phyloP scores from a whole-genome alignment of 352 stramenopile species.

The Stephanocyclus meneghinianus region DNA sequence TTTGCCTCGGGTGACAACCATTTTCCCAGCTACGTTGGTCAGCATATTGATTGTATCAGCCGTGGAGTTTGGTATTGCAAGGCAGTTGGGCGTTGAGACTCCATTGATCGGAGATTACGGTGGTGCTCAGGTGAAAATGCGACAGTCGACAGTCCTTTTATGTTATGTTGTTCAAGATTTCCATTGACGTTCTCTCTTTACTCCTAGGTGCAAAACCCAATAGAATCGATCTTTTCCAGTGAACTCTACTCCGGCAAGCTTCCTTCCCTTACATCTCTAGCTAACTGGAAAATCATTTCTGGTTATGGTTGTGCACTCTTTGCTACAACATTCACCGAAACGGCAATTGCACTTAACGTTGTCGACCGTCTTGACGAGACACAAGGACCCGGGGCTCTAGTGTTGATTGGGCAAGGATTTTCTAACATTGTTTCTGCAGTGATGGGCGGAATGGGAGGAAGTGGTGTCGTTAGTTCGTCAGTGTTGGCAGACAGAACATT shows the following conservation, averaged over 20 bases:
- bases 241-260: constrained; percentile 37
- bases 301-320: constrained; percentile 86
- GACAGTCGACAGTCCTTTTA: neutral
- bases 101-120: constrained; percentile 54
- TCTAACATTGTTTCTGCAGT: constrained; percentile 49
- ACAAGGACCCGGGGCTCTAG: constrained; percentile 25
- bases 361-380: constrained; percentile 37
- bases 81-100: constrained; percentile 45
- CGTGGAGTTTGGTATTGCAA: constrained; percentile 86
- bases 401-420: constrained; percentile 48
- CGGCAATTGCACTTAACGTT: constrained; percentile 48
- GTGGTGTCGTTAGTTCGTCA: constrained; percentile 34
- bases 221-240: constrained; percentile 31
- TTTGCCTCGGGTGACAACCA: constrained; percentile 49
- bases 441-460: constrained; percentile 52
- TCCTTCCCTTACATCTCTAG: constrained; percentile 41
- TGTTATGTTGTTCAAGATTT: neutral
- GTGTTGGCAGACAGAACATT: constrained; percentile 44
- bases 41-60: constrained; percentile 65
- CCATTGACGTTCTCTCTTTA: no score
- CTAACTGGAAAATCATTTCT: constrained; percentile 61
- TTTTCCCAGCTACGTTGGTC: constrained; percentile 62
- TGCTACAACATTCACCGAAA: constrained; percentile 88
- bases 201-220: constrained; percentile 28
- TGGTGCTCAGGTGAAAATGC: constrained; percentile 30